These are phyloP conservation scores for Amanita muscaria DNA, from an alignment of 768 basidiomycete genomes.

Conservation along the genomic window DNA sequence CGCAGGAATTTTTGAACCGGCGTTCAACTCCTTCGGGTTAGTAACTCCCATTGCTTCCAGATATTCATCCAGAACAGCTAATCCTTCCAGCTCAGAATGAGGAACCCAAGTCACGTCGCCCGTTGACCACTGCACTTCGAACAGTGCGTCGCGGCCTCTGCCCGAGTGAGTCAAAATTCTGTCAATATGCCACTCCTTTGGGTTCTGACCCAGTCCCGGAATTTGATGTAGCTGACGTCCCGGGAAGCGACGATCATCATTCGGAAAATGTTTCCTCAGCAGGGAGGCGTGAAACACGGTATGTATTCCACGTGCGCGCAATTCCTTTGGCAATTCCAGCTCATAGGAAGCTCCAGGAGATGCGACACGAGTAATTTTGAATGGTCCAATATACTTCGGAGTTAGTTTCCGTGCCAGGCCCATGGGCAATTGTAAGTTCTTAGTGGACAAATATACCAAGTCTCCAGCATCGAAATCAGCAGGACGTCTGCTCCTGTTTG, in stretches of 20 bases:
- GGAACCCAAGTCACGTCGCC: conserved; percentile 26
- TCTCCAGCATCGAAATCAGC: conserved; percentile 23
- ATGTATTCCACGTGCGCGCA: conserved; percentile 19
- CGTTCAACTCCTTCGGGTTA: no score
- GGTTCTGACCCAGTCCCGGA: conserved; percentile 4
- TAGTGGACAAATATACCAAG: conserved; percentile 22
- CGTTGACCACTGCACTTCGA: conserved; percentile 22
- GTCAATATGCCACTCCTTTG: conserved; percentile 21
- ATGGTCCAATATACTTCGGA: conserved; percentile 19
- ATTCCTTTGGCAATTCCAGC: conserved; percentile 11
- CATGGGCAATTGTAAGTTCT: background rate
- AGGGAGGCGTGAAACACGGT: conserved; percentile 28
- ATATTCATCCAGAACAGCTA: conserved; percentile 19
- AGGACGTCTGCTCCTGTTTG: no score
- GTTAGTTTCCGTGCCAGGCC: conserved; percentile 15
- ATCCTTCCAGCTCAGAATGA: conserved; percentile 15
- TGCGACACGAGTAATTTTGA: background rate
- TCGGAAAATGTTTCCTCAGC: conserved; percentile 22
- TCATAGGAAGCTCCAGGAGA: background rate
- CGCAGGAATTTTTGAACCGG: no score
- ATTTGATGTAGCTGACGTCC: conserved; percentile 17
- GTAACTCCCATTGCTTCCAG: conserved; percentile 22
- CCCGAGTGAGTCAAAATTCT: conserved; percentile 17
- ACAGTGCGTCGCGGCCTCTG: conserved; percentile 11
- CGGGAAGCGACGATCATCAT: conserved; percentile 26